These are phyloP conservation scores for Myxozyma vanderwaltii DNA, from an alignment of 805 yeast genomes.

Conservation along the genomic window DNA sequence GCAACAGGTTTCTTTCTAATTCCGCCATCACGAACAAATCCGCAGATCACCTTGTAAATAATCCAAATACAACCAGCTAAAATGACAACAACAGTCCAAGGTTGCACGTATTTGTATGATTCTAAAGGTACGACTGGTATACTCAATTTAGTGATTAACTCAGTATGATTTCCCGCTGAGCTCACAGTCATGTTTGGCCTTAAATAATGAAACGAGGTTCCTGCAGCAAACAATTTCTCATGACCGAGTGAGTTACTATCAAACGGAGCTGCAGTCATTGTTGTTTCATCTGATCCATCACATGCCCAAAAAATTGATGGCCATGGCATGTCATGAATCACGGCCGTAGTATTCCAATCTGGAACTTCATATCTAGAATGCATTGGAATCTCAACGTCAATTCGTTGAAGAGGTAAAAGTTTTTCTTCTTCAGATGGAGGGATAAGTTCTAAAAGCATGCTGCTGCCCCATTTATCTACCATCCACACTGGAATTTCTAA, in stretches of 20 bases:
- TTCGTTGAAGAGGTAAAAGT: constrained; percentile 20
- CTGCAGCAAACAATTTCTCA: constrained; percentile 51
- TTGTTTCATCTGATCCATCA: constrained; percentile 42
- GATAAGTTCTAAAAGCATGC: constrained; percentile 47
- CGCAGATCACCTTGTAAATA: constrained; percentile 16
- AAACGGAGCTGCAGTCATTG: constrained; percentile 43
- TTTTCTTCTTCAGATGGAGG: constrained; percentile 19
- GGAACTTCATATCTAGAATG: constrained; percentile 59
- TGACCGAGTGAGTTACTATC: constrained; percentile 49
- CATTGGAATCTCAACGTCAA: constrained; percentile 46
- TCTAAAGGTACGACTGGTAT: constrained; percentile 50
- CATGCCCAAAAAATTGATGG: constrained; percentile 58
- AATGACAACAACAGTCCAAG: constrained; percentile 44
- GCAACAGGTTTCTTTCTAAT: constrained; percentile 18
- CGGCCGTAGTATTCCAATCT: constrained; percentile 30
- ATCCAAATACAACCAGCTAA: constrained; percentile 35
- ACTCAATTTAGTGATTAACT: constrained; percentile 37
- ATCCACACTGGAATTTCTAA: constrained; percentile 59
- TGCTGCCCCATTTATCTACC: constrained; percentile 51
- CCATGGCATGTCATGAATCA: constrained; percentile 39
- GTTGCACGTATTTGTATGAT: constrained; percentile 42
- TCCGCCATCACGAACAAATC: constrained; percentile 27
- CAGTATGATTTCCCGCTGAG: constrained; percentile 19
- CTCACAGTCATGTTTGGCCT: constrained; percentile 29
- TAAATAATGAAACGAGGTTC: constrained; percentile 49